Percentiles rank a stretch among this genome's conserved stretches.
These are phyloP conservation scores for Glebionis coronaria DNA, from an alignment of 129 eudicot genomes.

Conservation along the genomic window DNA sequence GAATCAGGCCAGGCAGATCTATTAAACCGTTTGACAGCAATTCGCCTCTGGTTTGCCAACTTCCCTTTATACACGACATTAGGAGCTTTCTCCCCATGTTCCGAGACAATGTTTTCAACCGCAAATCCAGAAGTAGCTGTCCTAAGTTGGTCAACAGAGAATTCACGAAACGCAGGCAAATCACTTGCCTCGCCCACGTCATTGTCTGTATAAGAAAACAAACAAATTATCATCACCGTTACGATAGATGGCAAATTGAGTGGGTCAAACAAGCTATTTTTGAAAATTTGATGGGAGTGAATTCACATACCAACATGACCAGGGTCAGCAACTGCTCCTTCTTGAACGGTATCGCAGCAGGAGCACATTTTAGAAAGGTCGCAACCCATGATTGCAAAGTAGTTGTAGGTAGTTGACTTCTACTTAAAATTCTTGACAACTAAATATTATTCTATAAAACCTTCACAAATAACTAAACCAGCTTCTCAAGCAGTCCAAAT, in stretches of 20 bases:
- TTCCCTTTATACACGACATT: slow-evolving; percentile 72
- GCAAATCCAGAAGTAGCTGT: slow-evolving; percentile 60
- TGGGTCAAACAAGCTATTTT: too few relatives aligned
- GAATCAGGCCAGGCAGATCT: slow-evolving; percentile 89
- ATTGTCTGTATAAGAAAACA: slow-evolving; percentile 8
- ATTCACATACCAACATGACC: slow-evolving; percentile 28
- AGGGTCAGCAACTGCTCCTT: slow-evolving; percentile 20
- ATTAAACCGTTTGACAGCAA: slow-evolving; percentile 75
- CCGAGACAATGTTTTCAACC: slow-evolving; percentile 66
- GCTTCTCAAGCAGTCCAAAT: slow-evolving; percentile 21
- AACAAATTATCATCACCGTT: not conserved
- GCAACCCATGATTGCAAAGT: slow-evolving; percentile 32
- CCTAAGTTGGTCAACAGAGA: slow-evolving; percentile 57
- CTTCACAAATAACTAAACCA: slow-evolving; percentile 2
- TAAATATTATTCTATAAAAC: not conserved
- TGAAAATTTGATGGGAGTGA: not conserved
- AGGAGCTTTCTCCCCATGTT: slow-evolving; percentile 85
- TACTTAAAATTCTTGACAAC: slow-evolving; percentile 19
- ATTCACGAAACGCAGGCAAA: slow-evolving; percentile 54
- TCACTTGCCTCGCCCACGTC: slow-evolving; percentile 21
- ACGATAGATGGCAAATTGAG: not conserved
- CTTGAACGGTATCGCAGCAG: slow-evolving; percentile 29
- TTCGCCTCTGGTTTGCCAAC: slow-evolving; percentile 36
- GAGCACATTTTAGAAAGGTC: slow-evolving; percentile 33
- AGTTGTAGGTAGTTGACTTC: slow-evolving; percentile 6